phyloP scores from a whole-genome alignment of 345 rosid species.

The Rhodomyrtus tomentosa region DNA sequence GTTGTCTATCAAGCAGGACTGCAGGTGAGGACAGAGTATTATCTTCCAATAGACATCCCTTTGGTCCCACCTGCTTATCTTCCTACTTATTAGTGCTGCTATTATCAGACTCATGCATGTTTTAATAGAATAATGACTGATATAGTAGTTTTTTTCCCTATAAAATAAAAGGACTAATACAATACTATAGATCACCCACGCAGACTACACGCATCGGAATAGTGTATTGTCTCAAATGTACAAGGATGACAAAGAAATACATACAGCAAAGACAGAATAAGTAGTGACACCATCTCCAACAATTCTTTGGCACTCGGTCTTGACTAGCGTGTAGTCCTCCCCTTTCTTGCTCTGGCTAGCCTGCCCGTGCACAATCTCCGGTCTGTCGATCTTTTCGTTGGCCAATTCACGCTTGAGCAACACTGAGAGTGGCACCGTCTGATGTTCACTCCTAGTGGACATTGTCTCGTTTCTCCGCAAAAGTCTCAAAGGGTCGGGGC shows the following conservation, averaged over 20 bases:
- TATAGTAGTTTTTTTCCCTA: neutral
- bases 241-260: neutral
- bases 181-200: neutral
- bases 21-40: neutral
- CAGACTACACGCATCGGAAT: neutral
- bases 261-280: conserved; percentile 82
- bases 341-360: conserved; percentile 96
- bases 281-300: conserved; percentile 78
- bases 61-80: neutral
- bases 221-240: neutral
- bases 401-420: conserved; percentile 85
- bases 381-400: conserved; percentile 63
- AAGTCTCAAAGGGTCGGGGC: neutral
- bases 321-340: conserved; percentile 69
- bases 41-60: neutral
- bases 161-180: neutral
- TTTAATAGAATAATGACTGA: neutral
- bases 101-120: neutral
- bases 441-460: conserved; percentile 60
- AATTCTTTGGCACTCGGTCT: conserved; percentile 71
- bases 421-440: conserved; percentile 81
- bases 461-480: conserved; percentile 12
- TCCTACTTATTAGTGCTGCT: neutral
- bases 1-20: neutral
- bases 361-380: conserved; percentile 70